phyloP scores from a whole-genome alignment of 2,329 filamentous ascomycete genomes.

The Gnomoniopsis smithogilvyi region DNA sequence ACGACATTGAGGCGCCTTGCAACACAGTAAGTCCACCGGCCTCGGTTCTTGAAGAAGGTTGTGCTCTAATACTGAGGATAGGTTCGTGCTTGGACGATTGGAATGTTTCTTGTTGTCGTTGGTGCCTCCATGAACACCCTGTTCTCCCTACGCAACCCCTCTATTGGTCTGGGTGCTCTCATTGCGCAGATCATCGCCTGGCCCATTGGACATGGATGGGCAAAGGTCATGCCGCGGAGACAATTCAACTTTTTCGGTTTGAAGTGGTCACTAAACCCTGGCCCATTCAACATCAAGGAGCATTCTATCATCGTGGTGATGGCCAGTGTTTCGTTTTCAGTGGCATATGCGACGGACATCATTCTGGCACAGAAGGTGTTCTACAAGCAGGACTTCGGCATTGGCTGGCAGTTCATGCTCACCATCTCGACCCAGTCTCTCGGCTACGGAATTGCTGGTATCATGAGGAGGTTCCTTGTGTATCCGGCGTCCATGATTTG shows the following conservation, averaged over 20 bases:
- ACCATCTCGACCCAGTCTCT: constrained; percentile 67
- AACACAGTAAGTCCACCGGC: constrained; percentile 52
- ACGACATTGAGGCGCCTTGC: constrained; percentile 62
- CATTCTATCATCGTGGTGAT: constrained; percentile 67
- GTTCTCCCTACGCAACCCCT: constrained; percentile 59
- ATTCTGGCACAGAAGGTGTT: constrained; percentile 69
- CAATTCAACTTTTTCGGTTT: constrained; percentile 51
- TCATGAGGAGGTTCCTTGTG: constrained; percentile 62
- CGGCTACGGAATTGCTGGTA: constrained; percentile 66
- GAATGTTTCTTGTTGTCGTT: constrained; percentile 51
- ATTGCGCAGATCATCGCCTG: constrained; percentile 64
- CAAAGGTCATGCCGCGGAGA: constrained; percentile 47
- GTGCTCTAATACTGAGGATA: neutral
- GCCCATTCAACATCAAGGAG: constrained; percentile 69
- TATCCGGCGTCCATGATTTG: constrained; percentile 72
- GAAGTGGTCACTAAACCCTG: constrained; percentile 59
- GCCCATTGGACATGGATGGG: constrained; percentile 61
- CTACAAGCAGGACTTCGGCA: constrained; percentile 67
- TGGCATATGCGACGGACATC: constrained; percentile 71
- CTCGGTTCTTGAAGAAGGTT: neutral
- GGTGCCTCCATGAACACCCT: constrained; percentile 62
- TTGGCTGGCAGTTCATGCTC: constrained; percentile 63
- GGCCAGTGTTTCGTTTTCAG: constrained; percentile 68
- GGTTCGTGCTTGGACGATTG: constrained; percentile 56
- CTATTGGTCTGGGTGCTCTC: constrained; percentile 57